Base-by-base conservation (phyloP, 2,329 filamentous ascomycete species). In the Ophidiomyces ophidiicola region DNA sequence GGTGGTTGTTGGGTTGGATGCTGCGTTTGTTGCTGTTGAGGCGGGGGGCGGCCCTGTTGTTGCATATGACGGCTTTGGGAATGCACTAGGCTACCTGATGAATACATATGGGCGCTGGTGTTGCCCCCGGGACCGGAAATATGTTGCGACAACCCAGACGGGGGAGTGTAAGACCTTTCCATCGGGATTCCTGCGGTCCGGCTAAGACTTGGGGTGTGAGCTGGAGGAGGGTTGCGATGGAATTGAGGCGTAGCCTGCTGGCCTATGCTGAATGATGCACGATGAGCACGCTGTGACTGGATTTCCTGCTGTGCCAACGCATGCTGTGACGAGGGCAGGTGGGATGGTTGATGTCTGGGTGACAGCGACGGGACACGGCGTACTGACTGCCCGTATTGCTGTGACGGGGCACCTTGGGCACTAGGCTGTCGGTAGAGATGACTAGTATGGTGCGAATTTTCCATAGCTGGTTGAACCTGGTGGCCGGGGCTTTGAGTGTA, bases 121-220 rank as follows among this genome's bases (percentile, higher is more conserved):
- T 44, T 12, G 18, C 48, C 42, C 1, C 51, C 50, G 11, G 23
- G 15, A 36, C 8, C 12, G 15, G 24, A 21, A 6, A n/a, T 23
- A 33, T 49, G 52, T 10, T 53, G 54, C 30, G 57, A 52, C 32
- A 62, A 30, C 12, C 50, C 48, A 4, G 58, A 47, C 1, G 60
- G 60, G n/a, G 61, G 61, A 2, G 60, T 63, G 39, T 58, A 64
- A 6, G 61, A 57, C 25, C 61, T 54, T 10, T 51, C 55, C 17
- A 61, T 49, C 10, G 45, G 28, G 17, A 44, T 20, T 20, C 24
- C 34, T 12, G 33, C 47, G 18, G 41, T 40, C 33, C 53, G 53
- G 10, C 44, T 47, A 8, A 35, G 14, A 11, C 20, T 32, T 31
- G 32, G 36, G 19, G 34, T 17, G 6, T 46, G 44, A 26, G 55